Evolutionary conservation across 768 basidiomycete species (phyloP).

Genomic region (Hygrocybe coccinea): DNA sequence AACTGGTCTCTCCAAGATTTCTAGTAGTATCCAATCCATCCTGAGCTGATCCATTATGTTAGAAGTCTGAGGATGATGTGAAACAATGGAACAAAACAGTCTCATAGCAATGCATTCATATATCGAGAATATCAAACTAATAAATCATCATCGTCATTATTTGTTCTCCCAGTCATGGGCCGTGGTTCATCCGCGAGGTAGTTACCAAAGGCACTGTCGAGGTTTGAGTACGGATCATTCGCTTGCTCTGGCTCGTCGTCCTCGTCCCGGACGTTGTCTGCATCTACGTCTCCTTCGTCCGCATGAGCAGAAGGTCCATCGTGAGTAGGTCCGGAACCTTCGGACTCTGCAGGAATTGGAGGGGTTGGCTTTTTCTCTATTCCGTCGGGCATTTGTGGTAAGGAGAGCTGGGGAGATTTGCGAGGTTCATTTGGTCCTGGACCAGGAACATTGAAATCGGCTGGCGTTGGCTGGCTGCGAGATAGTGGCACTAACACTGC

Average conservation of each 20-base stretch:
- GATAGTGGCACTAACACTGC: conserved; percentile 61
- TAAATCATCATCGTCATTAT: conserved; percentile 60
- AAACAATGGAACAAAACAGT: neutral
- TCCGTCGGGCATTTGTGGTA: conserved; percentile 23
- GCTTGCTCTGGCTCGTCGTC: conserved; percentile 37
- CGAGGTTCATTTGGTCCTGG: conserved; percentile 58
- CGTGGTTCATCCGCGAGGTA: conserved; percentile 70
- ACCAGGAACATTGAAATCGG: conserved; percentile 50
- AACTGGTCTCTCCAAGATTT: conserved; percentile 18
- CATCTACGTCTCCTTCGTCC: conserved; percentile 14
- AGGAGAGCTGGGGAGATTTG: conserved; percentile 18
- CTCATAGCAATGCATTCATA: no score
- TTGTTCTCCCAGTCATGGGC: conserved; percentile 47
- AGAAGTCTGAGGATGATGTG: neutral
- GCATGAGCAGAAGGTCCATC: neutral
- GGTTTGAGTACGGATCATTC: conserved; percentile 76
- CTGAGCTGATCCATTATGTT: neutral
- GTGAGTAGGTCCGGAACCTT: neutral
- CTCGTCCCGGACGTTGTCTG: conserved; percentile 31
- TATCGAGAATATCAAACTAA: conserved; percentile 46
- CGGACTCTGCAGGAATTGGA: conserved; percentile 25
- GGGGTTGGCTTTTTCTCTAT: conserved; percentile 30
- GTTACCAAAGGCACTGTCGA: conserved; percentile 71
- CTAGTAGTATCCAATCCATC: conserved; percentile 12
- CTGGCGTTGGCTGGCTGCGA: conserved; percentile 45